Percentiles rank a stretch among this genome's conserved stretches.
These are phyloP conservation scores for Wickerhamiella allomyrinae DNA, from an alignment of 805 yeast species.

Conservation along the genomic window DNA sequence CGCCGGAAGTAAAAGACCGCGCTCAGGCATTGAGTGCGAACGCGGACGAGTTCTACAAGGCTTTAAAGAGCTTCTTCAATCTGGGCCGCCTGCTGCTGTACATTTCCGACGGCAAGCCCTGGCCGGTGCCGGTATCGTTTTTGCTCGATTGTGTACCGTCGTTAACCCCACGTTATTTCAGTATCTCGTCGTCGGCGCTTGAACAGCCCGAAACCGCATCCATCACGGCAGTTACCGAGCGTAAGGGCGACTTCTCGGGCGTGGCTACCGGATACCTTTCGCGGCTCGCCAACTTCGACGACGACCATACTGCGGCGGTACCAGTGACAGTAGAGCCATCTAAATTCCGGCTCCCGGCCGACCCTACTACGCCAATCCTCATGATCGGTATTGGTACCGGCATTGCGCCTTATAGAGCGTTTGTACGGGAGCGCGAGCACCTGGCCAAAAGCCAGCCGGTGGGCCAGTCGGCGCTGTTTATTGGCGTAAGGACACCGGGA, in stretches of 20 bases:
- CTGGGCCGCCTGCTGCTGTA: slow-evolving; percentile 48
- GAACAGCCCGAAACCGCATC: slow-evolving; percentile 54
- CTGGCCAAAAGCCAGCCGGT: slow-evolving; percentile 14
- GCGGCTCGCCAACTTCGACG: not conserved
- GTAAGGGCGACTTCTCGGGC: slow-evolving; percentile 11
- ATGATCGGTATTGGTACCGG: slow-evolving; percentile 87
- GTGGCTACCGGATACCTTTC: slow-evolving; percentile 14
- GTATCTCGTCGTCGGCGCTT: slow-evolving; percentile 66
- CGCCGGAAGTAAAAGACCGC: slow-evolving; percentile 29
- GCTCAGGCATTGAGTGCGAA: slow-evolving; percentile 37
- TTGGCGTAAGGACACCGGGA: slow-evolving; percentile 11
- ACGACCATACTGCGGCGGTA: slow-evolving; percentile 28
- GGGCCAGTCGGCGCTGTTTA: slow-evolving; percentile 7
- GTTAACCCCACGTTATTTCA: slow-evolving; percentile 70
- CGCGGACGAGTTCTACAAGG: slow-evolving; percentile 41
- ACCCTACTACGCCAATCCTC: slow-evolving; percentile 55
- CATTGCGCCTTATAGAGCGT: slow-evolving; percentile 80
- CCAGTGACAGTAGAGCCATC: slow-evolving; percentile 75
- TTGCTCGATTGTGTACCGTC: slow-evolving; percentile 54
- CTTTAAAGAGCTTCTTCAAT: slow-evolving; percentile 41
- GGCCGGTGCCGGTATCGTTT: slow-evolving; percentile 62
- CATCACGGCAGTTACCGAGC: slow-evolving; percentile 67
- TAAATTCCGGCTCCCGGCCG: slow-evolving; percentile 63
- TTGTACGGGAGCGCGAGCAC: slow-evolving; percentile 56
- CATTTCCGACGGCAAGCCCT: slow-evolving; percentile 44